Percentiles rank a stretch among this genome's conserved stretches.
Evolutionary conservation across 2,329 filamentous ascomycete genomes (phyloP).

Genomic region (Rutstroemia sp.): DNA sequence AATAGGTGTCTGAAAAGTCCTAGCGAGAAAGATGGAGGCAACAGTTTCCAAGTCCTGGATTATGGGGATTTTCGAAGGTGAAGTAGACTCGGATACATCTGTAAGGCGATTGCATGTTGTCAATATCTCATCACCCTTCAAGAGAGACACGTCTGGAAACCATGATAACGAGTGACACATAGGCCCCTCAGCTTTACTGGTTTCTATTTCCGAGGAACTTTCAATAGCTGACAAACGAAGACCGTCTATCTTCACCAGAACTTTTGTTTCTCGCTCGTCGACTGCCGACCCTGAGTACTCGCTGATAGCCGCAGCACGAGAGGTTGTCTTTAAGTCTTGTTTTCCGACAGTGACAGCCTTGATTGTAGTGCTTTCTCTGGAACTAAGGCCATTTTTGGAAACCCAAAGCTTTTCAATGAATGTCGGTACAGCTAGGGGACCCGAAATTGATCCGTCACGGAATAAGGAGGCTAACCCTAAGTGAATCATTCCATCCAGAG

Average conservation of each 20-base stretch:
- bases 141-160: not conserved
- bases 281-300: too few relatives aligned
- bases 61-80: not conserved
- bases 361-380: too few relatives aligned
- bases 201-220: not conserved
- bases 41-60: not conserved
- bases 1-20: not conserved
- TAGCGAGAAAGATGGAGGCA: not conserved
- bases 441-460: too few relatives aligned
- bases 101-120: not conserved
- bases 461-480: constrained; percentile 1
- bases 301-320: too few relatives aligned
- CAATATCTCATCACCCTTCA: not conserved
- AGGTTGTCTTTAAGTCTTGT: too few relatives aligned
- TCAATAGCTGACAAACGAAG: too few relatives aligned
- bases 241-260: too few relatives aligned
- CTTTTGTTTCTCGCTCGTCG: too few relatives aligned
- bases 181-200: not conserved
- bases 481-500: constrained; percentile 31
- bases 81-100: not conserved
- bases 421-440: too few relatives aligned
- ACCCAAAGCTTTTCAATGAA: too few relatives aligned
- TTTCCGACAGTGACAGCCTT: too few relatives aligned
- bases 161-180: not conserved
- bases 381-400: too few relatives aligned